These are phyloP conservation scores for Fusarium globosum DNA, from an alignment of 2,329 filamentous ascomycete genomes.

Conservation along the genomic window DNA sequence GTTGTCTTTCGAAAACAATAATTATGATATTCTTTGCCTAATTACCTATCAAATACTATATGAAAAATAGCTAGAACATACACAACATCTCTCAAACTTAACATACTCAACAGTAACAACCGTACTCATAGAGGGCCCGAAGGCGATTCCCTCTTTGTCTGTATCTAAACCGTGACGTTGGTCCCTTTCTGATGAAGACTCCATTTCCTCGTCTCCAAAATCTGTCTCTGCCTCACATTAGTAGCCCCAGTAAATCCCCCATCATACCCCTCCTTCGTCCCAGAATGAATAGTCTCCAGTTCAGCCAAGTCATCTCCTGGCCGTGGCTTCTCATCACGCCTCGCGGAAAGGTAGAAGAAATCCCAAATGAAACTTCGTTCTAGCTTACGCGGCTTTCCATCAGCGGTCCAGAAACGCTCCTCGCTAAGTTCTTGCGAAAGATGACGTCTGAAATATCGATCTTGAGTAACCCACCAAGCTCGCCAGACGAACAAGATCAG, in stretches of 20 bases:
- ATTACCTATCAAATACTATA: not conserved
- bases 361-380: slow-evolving; percentile 57
- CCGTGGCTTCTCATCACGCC: slow-evolving; percentile 47
- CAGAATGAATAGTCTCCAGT: slow-evolving; percentile 35
- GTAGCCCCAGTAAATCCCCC: slow-evolving; percentile 6
- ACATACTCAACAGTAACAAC: not conserved
- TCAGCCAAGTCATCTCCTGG: slow-evolving; percentile 28
- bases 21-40: too few species aligned
- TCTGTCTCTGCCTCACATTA: slow-evolving; percentile 39
- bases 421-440: slow-evolving; percentile 59
- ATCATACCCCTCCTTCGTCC: slow-evolving; percentile 20
- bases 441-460: slow-evolving; percentile 58
- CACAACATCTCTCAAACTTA: not conserved
- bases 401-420: slow-evolving; percentile 60
- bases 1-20: not conserved
- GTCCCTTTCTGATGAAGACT: slow-evolving; percentile 34
- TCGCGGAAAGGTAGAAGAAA: slow-evolving; percentile 55
- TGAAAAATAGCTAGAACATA: not conserved
- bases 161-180: slow-evolving; percentile 11
- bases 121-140: not conserved
- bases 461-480: slow-evolving; percentile 60
- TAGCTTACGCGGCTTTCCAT: slow-evolving; percentile 55
- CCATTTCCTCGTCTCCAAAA: slow-evolving; percentile 39
- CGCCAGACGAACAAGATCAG: slow-evolving; percentile 57
- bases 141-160: not conserved